Percentiles rank a stretch among this genome's conserved stretches.
These are phyloP conservation scores for Straminergon stramineum DNA, from an alignment of 225 moss, liverwort and hornwort genomes.

Conservation along the genomic window DNA sequence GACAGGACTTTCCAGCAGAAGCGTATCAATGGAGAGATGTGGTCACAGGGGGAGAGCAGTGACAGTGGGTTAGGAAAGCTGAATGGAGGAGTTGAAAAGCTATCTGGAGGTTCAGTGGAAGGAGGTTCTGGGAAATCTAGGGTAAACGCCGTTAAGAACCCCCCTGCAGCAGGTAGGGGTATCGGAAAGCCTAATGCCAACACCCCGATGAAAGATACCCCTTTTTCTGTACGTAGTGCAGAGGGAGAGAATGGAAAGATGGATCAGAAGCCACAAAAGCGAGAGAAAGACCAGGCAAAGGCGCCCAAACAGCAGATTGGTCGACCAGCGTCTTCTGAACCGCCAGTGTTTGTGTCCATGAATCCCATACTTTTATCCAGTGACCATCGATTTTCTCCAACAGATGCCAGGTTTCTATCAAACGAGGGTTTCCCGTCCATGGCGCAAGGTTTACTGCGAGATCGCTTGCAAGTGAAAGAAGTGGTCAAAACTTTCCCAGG, in stretches of 20 bases:
- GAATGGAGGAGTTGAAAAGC: conserved; percentile 19
- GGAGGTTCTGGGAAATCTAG: conserved; percentile 10
- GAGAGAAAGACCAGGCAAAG: conserved; percentile 6
- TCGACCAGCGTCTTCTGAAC: conserved; percentile 19
- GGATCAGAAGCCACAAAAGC: conserved; percentile 18
- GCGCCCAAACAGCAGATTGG: conserved; percentile 16
- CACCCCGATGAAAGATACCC: not conserved
- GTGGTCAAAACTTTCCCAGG: conserved; percentile 12
- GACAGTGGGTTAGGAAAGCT: conserved; percentile 36
- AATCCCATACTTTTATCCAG: conserved; percentile 43
- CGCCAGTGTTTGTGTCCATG: conserved; percentile 47
- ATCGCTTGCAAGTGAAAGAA: conserved; percentile 40
- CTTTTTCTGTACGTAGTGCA: not conserved
- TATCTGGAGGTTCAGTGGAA: not conserved
- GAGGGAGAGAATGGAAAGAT: conserved; percentile 22
- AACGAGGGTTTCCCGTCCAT: conserved; percentile 35
- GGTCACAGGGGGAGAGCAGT: conserved; percentile 29
- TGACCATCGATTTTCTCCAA: conserved; percentile 48
- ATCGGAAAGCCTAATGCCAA: not conserved
- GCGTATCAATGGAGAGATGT: conserved; percentile 13
- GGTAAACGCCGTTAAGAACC: not conserved
- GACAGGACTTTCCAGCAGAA: conserved; percentile 14
- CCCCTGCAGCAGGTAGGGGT: not conserved
- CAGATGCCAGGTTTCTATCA: conserved; percentile 43
- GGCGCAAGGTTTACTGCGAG: conserved; percentile 37